Evolutionary conservation across 805 yeast species (phyloP), one percentile per base, ranked within the genome.

Genomic region (Candida railenensis): DNA sequence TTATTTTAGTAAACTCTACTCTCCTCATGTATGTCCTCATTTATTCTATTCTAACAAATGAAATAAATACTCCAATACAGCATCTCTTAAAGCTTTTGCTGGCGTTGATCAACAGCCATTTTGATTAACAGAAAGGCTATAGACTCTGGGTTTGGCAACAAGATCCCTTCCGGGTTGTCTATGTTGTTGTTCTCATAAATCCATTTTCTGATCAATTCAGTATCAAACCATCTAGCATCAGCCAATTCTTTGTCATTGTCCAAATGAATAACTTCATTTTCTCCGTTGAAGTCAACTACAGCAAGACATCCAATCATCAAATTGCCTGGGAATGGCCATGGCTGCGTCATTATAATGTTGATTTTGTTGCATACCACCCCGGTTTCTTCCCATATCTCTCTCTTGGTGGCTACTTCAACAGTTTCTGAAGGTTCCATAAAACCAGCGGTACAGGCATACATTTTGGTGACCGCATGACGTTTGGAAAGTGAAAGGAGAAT

Each of bases 301-400:
- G 82, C 97, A 45, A 90, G 63, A 63, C 97, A 91, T 8, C 98
- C 98, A 54, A 92, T 78, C 98, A 92, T 92, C 56, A 92, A 66
- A 61, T 85, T 89, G 0, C 89, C 90, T 1, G 98, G 98, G 65
- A 83, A 92, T 15, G 99, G 99, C 99, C 99, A 92, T 3, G 99
- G 98, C 67, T 92, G 98, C 11, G 94, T 80, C 55, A 82, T 73
- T 19, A 85, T 66, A 44, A 92, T 76, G 43, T 74, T 66, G 22
- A 92, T 85, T 22, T 76, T 63, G 3, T 65, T 53, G 44, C 82
- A 82, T 44, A 67, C 74, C 32, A 89, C 86, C 5, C 99, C 99
- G 3, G 97, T 85, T 65, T 92, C 99, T 63, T 92, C 99, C 89
- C 94, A 91, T 25, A 88, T 85, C 63, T 92, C 99, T 52, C 99